A percentile compares a stretch with the other conserved stretches of the same genome.
Conservation (phyloP, 1,139 yeast species). For the Nakaseomyces sp. region DNA sequence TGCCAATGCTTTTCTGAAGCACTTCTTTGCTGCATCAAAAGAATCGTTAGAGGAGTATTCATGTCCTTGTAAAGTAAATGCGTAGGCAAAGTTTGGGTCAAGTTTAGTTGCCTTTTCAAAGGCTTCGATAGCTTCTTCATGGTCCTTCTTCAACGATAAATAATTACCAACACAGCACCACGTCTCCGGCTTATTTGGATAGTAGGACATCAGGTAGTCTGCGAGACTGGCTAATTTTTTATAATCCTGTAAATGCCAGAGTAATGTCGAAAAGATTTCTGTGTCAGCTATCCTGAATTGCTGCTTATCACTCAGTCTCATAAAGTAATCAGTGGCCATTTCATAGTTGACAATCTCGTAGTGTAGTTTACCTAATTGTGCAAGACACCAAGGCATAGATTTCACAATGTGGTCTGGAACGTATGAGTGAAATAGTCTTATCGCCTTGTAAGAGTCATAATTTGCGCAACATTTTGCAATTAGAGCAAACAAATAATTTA, state of each 20-base stretch:
- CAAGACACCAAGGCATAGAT: conserved; percentile 78
- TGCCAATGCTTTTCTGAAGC: conserved; percentile 70
- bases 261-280: conserved; percentile 81
- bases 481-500: conserved; percentile 56
- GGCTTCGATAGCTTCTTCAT: conserved; percentile 85
- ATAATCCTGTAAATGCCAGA: conserved; percentile 88
- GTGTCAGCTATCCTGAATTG: conserved; percentile 79
- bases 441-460: conserved; percentile 76
- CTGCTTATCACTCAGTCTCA: conserved; percentile 55
- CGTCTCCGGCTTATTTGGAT: conserved; percentile 62
- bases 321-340: conserved; percentile 60
- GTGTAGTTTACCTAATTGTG: conserved; percentile 70
- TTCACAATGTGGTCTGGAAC: conserved; percentile 47
- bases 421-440: conserved; percentile 54
- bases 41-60: conserved; percentile 85
- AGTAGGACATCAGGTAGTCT: conserved; percentile 66
- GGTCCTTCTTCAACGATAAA: conserved; percentile 73
- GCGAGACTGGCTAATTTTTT: conserved; percentile 74
- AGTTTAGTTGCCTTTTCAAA: conserved; percentile 70
- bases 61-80: conserved; percentile 89
- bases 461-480: conserved; percentile 55
- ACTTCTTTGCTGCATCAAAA: conserved; percentile 78
- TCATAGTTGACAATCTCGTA: conserved; percentile 84
- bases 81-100: conserved; percentile 71
- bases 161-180: conserved; percentile 93